Conservation (phyloP, 2,329 filamentous ascomycete species). For the Aspergillus japonicus region DNA sequence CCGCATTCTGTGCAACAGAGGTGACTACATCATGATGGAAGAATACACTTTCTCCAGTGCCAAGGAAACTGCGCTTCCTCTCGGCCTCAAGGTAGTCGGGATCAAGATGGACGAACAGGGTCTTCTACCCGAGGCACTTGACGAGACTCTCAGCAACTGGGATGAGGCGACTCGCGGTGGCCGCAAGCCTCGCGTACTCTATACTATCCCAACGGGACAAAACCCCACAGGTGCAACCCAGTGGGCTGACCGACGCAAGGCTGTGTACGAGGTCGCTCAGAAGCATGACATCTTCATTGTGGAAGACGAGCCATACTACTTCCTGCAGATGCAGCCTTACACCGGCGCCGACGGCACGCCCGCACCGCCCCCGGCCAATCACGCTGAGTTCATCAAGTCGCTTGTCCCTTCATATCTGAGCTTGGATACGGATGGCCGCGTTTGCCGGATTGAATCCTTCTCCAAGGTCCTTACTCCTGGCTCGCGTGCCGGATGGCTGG, state of each 20-base stretch:
- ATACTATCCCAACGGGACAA: conserved; percentile 77
- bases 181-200: conserved; percentile 66
- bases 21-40: conserved; percentile 80
- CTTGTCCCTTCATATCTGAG: conserved; percentile 74
- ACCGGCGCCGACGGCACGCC: conserved; percentile 53
- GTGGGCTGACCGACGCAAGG: conserved; percentile 62
- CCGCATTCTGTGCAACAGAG: conserved; percentile 74
- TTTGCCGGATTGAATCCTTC: conserved; percentile 88
- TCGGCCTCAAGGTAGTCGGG: conserved; percentile 61
- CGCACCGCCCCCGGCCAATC: conserved; percentile 57
- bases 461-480: conserved; percentile 88
- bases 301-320: conserved; percentile 95
- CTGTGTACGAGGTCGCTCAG: conserved; percentile 73
- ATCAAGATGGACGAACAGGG: conserved; percentile 67
- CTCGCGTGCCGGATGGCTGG: conserved; percentile 82
- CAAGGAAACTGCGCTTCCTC: conserved; percentile 62
- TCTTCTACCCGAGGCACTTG: conserved; percentile 61
- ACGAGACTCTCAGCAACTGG: conserved; percentile 65
- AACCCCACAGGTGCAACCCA: conserved; percentile 90
- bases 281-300: conserved; percentile 85
- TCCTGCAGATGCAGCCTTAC: conserved; percentile 79
- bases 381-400: conserved; percentile 70
- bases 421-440: conserved; percentile 81
- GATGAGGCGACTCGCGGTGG: conserved; percentile 56
- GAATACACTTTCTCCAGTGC: conserved; percentile 86